Percentiles rank a stretch among this genome's conserved stretches.
Conservation (phyloP, 1,139 yeast genomes). For the Nakaseomyces kungkrabaensis region DNA sequence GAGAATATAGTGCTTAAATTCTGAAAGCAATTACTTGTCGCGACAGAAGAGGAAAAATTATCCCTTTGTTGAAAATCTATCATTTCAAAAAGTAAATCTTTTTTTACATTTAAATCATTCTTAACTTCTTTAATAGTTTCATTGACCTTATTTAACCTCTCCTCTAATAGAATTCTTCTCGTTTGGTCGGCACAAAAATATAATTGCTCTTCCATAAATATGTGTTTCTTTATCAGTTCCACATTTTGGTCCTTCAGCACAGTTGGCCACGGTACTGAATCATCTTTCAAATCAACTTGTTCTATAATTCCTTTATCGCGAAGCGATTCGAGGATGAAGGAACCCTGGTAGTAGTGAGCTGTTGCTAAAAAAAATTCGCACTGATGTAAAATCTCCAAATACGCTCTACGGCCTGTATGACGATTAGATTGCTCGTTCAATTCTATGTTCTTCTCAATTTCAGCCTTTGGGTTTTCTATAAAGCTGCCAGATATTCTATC, state of each 20-base stretch:
- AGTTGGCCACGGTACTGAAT: slow-evolving; percentile 9
- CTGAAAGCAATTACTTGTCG: background rate
- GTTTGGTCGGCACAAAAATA: slow-evolving; percentile 57
- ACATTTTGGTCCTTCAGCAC: slow-evolving; percentile 14
- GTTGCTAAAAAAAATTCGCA: slow-evolving; percentile 74
- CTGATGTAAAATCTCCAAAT: slow-evolving; percentile 54
- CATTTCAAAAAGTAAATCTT: slow-evolving; percentile 18
- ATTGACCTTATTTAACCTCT: slow-evolving; percentile 19
- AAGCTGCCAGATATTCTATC: slow-evolving; percentile 7
- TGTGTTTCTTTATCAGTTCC: slow-evolving; percentile 20
- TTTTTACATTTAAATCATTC: slow-evolving; percentile 9
- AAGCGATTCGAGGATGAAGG: slow-evolving; percentile 21
- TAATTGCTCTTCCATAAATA: slow-evolving; percentile 35
- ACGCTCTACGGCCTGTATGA: slow-evolving; percentile 24
- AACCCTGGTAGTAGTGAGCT: slow-evolving; percentile 43
- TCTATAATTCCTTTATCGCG: slow-evolving; percentile 19
- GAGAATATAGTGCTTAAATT: background rate
- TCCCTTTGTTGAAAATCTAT: slow-evolving; percentile 11
- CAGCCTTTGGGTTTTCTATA: background rate
- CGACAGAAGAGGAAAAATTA: slow-evolving; percentile 13
- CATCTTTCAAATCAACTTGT: background rate
- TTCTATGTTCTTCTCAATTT: background rate
- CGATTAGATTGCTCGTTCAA: slow-evolving; percentile 2
- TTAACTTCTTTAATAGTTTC: slow-evolving; percentile 17
- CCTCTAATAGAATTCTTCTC: slow-evolving; percentile 37